phyloP scores from a whole-genome alignment of 345 rosid species.

The Turnera subulata region DNA sequence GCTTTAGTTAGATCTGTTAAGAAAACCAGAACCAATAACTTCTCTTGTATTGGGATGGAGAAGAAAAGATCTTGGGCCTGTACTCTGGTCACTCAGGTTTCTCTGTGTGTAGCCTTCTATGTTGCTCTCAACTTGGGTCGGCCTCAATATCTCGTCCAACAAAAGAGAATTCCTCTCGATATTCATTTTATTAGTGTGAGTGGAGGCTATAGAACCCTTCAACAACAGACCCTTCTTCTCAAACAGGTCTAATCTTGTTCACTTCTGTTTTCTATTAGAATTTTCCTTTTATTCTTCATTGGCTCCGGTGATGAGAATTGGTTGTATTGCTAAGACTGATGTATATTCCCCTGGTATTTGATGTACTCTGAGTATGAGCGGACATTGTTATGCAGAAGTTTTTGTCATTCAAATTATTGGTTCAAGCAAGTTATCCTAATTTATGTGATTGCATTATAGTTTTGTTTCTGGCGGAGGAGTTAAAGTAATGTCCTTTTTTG shows the following conservation, averaged over 20 bases:
- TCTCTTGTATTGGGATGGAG: conserved; percentile 41
- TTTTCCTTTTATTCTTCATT: background rate
- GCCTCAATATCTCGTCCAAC: conserved; percentile 28
- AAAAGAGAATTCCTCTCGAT: conserved; percentile 22
- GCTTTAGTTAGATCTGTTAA: background rate
- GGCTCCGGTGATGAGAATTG: background rate
- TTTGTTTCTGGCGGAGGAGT: too few species aligned
- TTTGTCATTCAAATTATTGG: too few species aligned
- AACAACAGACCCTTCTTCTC: conserved; percentile 53
- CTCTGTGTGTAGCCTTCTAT: conserved; percentile 52
- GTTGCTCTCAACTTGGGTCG: conserved; percentile 59
- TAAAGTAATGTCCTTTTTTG: too few species aligned
- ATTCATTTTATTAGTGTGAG: conserved; percentile 58
- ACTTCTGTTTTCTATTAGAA: background rate
- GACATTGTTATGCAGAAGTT: too few species aligned
- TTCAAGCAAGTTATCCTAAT: too few species aligned
- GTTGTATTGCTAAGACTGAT: too few species aligned
- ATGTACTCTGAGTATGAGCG: too few species aligned
- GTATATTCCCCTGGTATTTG: too few species aligned
- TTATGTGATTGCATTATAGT: too few species aligned
- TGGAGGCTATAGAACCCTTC: conserved; percentile 49
- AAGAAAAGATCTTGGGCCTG: conserved; percentile 46
- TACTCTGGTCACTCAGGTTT: conserved; percentile 53
- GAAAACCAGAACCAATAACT: too few species aligned
- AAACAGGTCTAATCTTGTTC: conserved; percentile 44